Conservation (phyloP, 805 yeast genomes). For the Clavispora phyllophila region DNA sequence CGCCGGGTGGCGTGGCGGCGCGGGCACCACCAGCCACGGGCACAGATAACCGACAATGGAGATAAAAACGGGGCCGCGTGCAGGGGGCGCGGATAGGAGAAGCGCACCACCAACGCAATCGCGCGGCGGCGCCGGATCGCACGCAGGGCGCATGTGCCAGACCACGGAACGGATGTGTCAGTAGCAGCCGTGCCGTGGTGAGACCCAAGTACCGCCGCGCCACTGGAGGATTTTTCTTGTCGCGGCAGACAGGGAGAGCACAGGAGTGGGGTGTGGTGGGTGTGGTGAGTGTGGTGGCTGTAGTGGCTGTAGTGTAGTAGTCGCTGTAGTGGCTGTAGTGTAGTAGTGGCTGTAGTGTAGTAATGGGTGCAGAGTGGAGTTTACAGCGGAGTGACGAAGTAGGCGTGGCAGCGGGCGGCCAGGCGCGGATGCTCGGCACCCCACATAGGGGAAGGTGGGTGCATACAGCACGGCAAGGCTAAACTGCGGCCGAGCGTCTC, state of each 20-base stretch:
- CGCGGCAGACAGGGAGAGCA: no score
- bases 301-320: no score
- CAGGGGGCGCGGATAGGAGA: neutral
- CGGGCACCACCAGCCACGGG: neutral
- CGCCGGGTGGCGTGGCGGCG: no score
- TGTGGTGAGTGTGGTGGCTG: no score
- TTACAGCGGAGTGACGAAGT: no score
- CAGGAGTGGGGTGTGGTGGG: no score
- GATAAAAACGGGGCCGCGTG: neutral
- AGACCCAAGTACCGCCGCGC: neutral
- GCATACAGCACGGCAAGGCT: slow-evolving; percentile 9
- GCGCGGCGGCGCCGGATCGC: neutral
- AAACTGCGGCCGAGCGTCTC: slow-evolving; percentile 4
- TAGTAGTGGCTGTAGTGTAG: no score
- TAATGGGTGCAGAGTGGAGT: no score
- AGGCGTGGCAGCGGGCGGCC: no score
- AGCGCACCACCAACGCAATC: neutral
- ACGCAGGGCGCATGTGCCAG: neutral
- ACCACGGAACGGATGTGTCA: neutral
- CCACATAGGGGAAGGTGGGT: slow-evolving; percentile 1
- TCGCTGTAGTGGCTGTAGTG: no score
- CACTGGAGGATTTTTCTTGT: no score
- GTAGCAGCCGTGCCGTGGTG: neutral
- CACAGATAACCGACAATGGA: neutral
- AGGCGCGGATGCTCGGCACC: neutral